These are phyloP conservation scores for Plantago major DNA, from an alignment of 257 asterid species.

Conservation along the genomic window DNA sequence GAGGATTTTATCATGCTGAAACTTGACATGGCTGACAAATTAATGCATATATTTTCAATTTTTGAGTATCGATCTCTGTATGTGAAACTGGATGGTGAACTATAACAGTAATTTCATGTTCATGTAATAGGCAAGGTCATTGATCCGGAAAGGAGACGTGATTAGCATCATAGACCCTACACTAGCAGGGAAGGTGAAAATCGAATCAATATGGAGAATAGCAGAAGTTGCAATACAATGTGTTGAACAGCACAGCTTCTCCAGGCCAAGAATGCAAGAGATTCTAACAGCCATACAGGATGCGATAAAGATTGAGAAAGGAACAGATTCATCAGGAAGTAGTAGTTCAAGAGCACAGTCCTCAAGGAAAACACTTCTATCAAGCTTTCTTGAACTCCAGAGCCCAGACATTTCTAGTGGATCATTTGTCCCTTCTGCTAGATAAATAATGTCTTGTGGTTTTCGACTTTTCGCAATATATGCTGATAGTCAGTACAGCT, in stretches of 20 bases:
- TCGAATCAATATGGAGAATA: slow-evolving; percentile 83
- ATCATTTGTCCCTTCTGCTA: slow-evolving; percentile 71
- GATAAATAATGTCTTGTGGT: slow-evolving; percentile 30
- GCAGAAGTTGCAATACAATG: slow-evolving; percentile 94
- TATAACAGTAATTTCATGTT: background rate
- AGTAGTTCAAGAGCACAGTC: slow-evolving; percentile 60
- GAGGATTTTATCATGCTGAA: no score
- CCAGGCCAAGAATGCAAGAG: slow-evolving; percentile 95
- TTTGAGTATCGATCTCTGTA: no score
- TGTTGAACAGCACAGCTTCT: slow-evolving; percentile 67
- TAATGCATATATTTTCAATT: no score
- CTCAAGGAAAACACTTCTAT: slow-evolving; percentile 77
- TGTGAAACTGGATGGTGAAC: background rate
- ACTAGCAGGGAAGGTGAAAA: slow-evolving; percentile 56
- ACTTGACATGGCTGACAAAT: no score
- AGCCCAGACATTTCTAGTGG: slow-evolving; percentile 84
- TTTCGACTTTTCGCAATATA: background rate
- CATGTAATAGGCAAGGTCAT: slow-evolving; percentile 68
- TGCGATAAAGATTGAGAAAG: slow-evolving; percentile 78
- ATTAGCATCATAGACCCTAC: slow-evolving; percentile 74
- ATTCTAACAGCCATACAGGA: slow-evolving; percentile 79
- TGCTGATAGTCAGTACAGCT: background rate
- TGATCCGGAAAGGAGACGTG: slow-evolving; percentile 87
- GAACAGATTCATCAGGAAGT: slow-evolving; percentile 49
- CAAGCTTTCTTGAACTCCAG: slow-evolving; percentile 86